phyloP scores from a whole-genome alignment of 306 rosid species.

The Cyamopsis tetragonoloba region DNA sequence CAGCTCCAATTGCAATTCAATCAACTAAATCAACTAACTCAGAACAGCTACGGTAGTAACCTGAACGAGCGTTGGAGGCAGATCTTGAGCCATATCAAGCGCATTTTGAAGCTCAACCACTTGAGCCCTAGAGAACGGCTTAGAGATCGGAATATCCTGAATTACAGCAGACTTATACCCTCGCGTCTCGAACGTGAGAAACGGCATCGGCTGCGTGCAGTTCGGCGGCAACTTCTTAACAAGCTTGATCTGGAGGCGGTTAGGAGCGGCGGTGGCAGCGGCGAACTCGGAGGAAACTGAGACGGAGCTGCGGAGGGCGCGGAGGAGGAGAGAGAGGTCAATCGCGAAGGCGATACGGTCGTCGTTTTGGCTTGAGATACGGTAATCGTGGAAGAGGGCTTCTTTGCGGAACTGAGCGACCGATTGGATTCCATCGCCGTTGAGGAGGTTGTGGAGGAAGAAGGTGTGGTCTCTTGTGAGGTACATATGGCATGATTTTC shows the following conservation, averaged over 20 bases:
- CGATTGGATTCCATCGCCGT: conserved; percentile 79
- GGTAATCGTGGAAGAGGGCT: conserved; percentile 73
- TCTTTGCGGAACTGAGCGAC: conserved; percentile 75
- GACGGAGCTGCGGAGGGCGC: conserved; percentile 88
- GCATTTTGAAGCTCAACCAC: conserved; percentile 78
- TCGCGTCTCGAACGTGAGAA: conserved; percentile 74
- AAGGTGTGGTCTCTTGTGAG: conserved; percentile 69
- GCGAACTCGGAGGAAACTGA: conserved; percentile 58
- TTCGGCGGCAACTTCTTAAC: conserved; percentile 74
- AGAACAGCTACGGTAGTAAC: neutral
- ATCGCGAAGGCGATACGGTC: conserved; percentile 83
- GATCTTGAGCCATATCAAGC: conserved; percentile 76
- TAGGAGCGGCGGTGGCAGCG: neutral
- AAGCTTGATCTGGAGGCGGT: conserved; percentile 75
- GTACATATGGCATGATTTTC: conserved; percentile 66
- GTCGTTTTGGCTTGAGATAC: conserved; percentile 79
- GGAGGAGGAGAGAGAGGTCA: conserved; percentile 76
- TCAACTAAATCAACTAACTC: too few species aligned
- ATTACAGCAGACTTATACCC: conserved; percentile 83
- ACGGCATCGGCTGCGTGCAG: conserved; percentile 66
- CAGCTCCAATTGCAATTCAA: too few species aligned
- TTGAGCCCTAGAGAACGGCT: conserved; percentile 67
- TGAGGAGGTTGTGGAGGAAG: conserved; percentile 92
- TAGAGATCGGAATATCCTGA: conserved; percentile 87
- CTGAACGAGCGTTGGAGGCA: conserved; percentile 90